phyloP scores from a whole-genome alignment of 2,329 filamentous ascomycete species.

The Trichoderma sp. region DNA sequence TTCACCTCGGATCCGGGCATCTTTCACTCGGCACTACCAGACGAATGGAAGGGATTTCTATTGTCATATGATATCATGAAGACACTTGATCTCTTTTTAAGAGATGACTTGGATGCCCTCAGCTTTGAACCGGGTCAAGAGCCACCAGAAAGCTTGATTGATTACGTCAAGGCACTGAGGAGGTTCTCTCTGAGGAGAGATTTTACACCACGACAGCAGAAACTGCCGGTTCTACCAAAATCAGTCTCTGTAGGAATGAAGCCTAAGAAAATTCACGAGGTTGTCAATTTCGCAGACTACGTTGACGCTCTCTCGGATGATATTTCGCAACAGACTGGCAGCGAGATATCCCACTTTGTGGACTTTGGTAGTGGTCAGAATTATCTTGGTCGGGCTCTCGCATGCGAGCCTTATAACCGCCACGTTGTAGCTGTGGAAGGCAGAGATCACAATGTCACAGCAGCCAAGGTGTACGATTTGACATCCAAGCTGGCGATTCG shows the following conservation, averaged over 20 bases:
- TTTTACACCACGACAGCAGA: constrained; percentile 49
- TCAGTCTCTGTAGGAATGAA: constrained; percentile 89
- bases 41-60: constrained; percentile 82
- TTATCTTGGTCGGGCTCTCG: constrained; percentile 86
- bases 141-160: constrained; percentile 60
- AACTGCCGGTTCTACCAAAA: constrained; percentile 62
- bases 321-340: constrained; percentile 58
- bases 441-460: constrained; percentile 79
- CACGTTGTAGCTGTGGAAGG: constrained; percentile 91
- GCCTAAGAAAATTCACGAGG: constrained; percentile 93
- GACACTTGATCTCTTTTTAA: constrained; percentile 78
- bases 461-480: constrained; percentile 83
- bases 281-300: constrained; percentile 85
- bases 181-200: constrained; percentile 66
- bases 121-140: constrained; percentile 30
- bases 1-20: constrained; percentile 83
- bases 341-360: constrained; percentile 78
- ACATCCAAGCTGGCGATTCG: constrained; percentile 74
- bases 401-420: constrained; percentile 80
- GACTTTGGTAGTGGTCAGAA: constrained; percentile 98
- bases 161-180: constrained; percentile 73
- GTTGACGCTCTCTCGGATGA: constrained; percentile 62
- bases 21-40: constrained; percentile 74
- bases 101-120: constrained; percentile 64
- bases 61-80: constrained; percentile 68